Percentiles rank a stretch among this genome's conserved stretches.
These are phyloP conservation scores for Phtheirospermum japonicum DNA, from an alignment of 257 asterid species.

Conservation along the genomic window DNA sequence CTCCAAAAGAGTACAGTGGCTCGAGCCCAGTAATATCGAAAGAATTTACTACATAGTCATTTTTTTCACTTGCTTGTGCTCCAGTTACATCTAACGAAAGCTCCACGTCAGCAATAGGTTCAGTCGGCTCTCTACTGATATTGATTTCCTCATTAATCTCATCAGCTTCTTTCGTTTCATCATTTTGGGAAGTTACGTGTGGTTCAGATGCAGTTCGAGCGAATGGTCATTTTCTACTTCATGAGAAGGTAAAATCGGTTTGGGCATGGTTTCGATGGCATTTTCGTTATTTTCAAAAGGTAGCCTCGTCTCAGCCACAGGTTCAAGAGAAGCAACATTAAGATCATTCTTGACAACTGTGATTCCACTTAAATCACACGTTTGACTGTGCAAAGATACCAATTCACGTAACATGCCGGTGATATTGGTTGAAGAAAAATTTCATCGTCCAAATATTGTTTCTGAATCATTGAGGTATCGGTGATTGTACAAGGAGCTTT, in stretches of 20 bases:
- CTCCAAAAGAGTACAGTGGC: no score
- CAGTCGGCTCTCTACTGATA: conserved; percentile 23
- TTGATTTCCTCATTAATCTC: conserved; percentile 23
- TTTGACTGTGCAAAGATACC: conserved; percentile 54
- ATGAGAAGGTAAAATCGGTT: conserved; percentile 31
- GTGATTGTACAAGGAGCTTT: conserved; percentile 84
- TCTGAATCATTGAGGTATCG: conserved; percentile 67
- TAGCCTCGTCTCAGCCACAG: conserved; percentile 28
- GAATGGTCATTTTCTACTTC: conserved; percentile 31
- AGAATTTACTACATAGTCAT: conserved; percentile 31
- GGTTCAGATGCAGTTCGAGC: conserved; percentile 33
- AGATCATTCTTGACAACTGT: conserved; percentile 43
- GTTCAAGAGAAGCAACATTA: conserved; percentile 32
- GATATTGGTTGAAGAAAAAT: conserved; percentile 49
- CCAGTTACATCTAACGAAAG: conserved; percentile 36
- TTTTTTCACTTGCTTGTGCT: conserved; percentile 27
- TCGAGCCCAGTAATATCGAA: not conserved
- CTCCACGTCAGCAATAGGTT: conserved; percentile 30
- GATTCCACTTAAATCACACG: conserved; percentile 54
- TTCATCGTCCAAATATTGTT: conserved; percentile 61
- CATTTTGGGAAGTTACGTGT: conserved; percentile 34
- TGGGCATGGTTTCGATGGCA: conserved; percentile 28
- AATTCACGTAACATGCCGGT: conserved; percentile 60
- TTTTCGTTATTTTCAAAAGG: conserved; percentile 38
- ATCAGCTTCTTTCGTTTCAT: conserved; percentile 32